Evolutionary conservation across 2,329 filamentous ascomycete species (phyloP), one percentile per base, ranked within the genome.

Genomic region (Graphium sp.): DNA sequence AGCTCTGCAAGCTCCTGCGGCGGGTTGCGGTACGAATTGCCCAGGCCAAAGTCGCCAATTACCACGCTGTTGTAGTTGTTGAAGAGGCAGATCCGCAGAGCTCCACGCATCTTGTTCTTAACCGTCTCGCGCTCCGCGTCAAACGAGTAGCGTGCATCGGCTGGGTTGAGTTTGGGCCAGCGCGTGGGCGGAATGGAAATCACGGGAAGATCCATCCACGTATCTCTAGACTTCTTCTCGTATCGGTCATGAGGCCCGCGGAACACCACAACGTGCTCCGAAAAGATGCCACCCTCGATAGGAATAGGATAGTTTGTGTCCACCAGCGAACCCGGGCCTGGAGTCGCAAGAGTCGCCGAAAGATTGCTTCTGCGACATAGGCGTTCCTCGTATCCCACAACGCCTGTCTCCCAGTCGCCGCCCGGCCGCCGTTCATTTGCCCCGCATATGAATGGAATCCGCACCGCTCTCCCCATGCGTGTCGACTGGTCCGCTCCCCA

Each of bases 391-490:
- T 57, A 56, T 19, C 55, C 54, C 3, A 52, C 46, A 9, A 53
- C 58, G 35, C 60, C 62, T 6, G 64, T 76, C 40, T 83, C 77
- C 79, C 79, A 85, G 44, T 84, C 77, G n/a, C 79, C 79, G 7
- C 79, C 79, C 1, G 78, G 64, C 21, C 75, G 62, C 43, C 75
- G 78, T 46, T 84, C 78, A 50, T 84, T 81, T 26, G 79, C 79
- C 31, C 72, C 66, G 38, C 76, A 81, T 35, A 82, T 67, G 33
- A 81, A 73, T 1, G 74, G 71, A 31, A 80, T 62, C 3, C 53
- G 48, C 21, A 54, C 41, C 7, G 42, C 44, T 30, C 52, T 38
- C 26, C 46, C 52, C 8, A 42, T 41, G 27, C 52, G 47, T 17
- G 48, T 53, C n/a, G 25, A 21, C 26, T 62, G 59, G 24, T 44